These are phyloP conservation scores for Wallacemonas rigidus DNA, from an alignment of 208 protist genomes.

Conservation along the genomic window DNA sequence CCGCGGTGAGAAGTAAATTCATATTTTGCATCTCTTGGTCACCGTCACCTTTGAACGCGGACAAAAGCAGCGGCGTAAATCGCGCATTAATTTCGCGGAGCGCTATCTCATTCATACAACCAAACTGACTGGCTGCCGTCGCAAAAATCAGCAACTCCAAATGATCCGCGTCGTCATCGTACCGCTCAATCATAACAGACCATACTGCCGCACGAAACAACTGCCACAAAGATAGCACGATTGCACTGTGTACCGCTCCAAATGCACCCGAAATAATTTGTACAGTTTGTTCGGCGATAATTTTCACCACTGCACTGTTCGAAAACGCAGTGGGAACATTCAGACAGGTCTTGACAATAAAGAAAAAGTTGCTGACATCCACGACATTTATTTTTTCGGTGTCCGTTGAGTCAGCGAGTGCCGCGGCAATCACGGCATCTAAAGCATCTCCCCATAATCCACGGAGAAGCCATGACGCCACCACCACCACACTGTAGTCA, in stretches of 20 bases:
- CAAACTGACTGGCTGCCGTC: conserved; percentile 24
- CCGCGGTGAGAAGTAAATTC: conserved; percentile 29
- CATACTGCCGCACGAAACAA: not conserved
- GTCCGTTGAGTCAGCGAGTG: not conserved
- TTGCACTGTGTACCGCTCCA: not conserved
- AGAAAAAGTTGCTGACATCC: not conserved
- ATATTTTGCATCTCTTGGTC: conserved; percentile 22
- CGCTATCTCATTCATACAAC: conserved; percentile 14
- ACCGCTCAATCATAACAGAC: conserved; percentile 17
- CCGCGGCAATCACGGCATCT: not conserved
- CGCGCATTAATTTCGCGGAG: conserved; percentile 27
- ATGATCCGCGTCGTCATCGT: conserved; percentile 21
- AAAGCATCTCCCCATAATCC: not conserved
- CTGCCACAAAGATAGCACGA: not conserved
- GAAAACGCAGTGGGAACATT: not conserved
- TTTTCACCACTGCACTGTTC: conserved; percentile 14
- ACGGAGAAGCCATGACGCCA: not conserved
- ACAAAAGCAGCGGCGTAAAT: conserved; percentile 31
- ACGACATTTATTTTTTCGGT: not conserved
- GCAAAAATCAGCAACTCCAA: conserved; percentile 21
- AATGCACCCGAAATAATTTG: conserved; percentile 2
- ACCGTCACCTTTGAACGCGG: conserved; percentile 18
- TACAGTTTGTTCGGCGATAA: conserved; percentile 22
- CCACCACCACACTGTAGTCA: not conserved
- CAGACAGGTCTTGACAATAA: not conserved